phyloP scores from a whole-genome alignment of 164 flowering plant species.

The Vitis vinifera region DNA sequence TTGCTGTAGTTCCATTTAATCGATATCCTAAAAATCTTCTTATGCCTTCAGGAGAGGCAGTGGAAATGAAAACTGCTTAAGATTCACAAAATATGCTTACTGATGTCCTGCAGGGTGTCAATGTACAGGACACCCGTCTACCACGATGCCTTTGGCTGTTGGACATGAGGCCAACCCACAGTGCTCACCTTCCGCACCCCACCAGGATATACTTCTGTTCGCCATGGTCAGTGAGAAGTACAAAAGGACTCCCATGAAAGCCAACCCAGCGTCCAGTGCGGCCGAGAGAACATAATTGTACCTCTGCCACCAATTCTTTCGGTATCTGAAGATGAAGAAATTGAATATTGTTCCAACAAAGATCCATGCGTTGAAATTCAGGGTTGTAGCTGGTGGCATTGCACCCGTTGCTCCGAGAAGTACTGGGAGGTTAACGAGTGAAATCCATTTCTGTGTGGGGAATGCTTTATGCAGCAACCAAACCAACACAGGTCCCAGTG shows the following conservation, averaged over 20 bases:
- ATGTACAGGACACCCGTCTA: slow-evolving; percentile 41
- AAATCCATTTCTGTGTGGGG: slow-evolving; percentile 47
- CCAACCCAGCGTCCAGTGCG: slow-evolving; percentile 54
- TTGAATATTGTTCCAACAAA: slow-evolving; percentile 40
- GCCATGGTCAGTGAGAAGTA: slow-evolving; percentile 31
- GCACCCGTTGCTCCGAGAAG: slow-evolving; percentile 43
- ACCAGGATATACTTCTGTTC: slow-evolving; percentile 32
- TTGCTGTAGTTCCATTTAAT: not conserved
- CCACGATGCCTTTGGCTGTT: slow-evolving; percentile 22
- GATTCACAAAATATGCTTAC: not conserved
- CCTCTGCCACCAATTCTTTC: slow-evolving; percentile 56
- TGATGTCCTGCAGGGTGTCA: not conserved
- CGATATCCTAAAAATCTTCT: not conserved
- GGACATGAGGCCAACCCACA: slow-evolving; percentile 10
- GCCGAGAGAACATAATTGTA: slow-evolving; percentile 59
- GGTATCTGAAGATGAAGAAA: slow-evolving; percentile 41
- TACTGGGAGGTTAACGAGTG: slow-evolving; percentile 51
- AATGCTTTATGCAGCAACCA: slow-evolving; percentile 43
- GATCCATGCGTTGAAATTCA: slow-evolving; percentile 56
- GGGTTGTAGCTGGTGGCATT: slow-evolving; percentile 51
- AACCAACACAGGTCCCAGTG: slow-evolving; percentile 35
- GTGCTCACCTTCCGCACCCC: slow-evolving; percentile 30
- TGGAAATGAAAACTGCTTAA: not conserved
- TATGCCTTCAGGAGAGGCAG: not conserved
- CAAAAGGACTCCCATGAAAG: slow-evolving; percentile 51